These are phyloP conservation scores for Exophiala lecanii-corni DNA, from an alignment of 2,329 filamentous ascomycete species.

Conservation along the genomic window DNA sequence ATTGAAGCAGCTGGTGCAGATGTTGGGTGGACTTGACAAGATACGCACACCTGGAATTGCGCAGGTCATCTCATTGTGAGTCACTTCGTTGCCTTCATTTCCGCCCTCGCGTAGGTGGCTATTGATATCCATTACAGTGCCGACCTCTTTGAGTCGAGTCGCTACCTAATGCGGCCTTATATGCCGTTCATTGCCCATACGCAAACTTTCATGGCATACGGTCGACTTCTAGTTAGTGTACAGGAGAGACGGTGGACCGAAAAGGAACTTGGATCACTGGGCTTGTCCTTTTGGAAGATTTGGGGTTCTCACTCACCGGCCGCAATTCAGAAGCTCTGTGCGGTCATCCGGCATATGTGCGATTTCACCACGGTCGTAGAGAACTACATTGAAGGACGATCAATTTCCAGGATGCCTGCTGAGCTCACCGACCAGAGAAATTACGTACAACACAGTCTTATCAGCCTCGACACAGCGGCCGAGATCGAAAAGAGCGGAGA, in stretches of 20 bases:
- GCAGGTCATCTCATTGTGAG: slow-evolving; percentile 30
- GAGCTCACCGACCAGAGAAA: slow-evolving; percentile 37
- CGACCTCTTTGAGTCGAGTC: slow-evolving; percentile 24
- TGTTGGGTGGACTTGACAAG: slow-evolving; percentile 34
- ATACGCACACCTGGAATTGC: slow-evolving; percentile 34
- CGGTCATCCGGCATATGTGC: slow-evolving; percentile 30
- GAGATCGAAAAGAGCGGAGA: slow-evolving; percentile 16
- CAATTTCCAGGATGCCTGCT: slow-evolving; percentile 22
- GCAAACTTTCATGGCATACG: slow-evolving; percentile 8
- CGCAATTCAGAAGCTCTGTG: slow-evolving; percentile 26
- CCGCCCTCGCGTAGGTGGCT: background rate
- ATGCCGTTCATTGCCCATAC: slow-evolving; percentile 26
- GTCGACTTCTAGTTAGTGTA: slow-evolving; percentile 3
- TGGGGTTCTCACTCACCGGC: slow-evolving; percentile 1
- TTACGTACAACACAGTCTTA: slow-evolving; percentile 33
- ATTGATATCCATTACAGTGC: slow-evolving; percentile 10
- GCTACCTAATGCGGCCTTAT: slow-evolving; percentile 21
- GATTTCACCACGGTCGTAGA: slow-evolving; percentile 31
- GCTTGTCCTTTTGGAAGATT: slow-evolving; percentile 25
- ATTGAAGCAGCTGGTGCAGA: slow-evolving; percentile 31
- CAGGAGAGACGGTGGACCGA: slow-evolving; percentile 3
- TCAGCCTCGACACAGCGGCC: slow-evolving; percentile 29
- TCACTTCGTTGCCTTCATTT: background rate
- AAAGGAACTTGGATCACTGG: slow-evolving; percentile 4
- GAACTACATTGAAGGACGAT: slow-evolving; percentile 18